Conservation (phyloP, 169 alveolate species). For the Plasmodium chabaudi region DNA sequence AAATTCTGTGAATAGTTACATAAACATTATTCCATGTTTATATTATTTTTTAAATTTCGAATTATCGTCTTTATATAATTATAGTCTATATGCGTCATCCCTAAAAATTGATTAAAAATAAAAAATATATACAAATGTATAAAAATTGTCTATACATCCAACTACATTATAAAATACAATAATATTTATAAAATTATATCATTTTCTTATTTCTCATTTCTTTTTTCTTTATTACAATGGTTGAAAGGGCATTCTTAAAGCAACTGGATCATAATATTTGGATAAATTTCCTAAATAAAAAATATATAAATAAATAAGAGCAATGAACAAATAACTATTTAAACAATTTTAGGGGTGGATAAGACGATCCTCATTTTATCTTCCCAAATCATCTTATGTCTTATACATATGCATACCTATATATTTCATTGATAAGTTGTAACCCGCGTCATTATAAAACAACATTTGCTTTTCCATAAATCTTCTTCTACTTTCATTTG, state of each 20-base stretch:
- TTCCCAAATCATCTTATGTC: not conserved
- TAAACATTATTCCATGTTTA: too few relatives aligned
- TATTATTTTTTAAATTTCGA: too few relatives aligned
- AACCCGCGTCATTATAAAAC: constrained; percentile 67
- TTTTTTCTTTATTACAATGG: constrained; percentile 49
- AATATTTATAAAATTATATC: too few relatives aligned
- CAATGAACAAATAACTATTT: too few relatives aligned
- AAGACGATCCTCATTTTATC: not conserved
- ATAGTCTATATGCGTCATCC: constrained; percentile 66
- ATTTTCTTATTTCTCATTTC: not conserved
- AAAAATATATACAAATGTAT: not conserved
- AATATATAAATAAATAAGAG: not conserved
- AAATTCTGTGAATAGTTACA: too few relatives aligned
- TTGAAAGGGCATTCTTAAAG: constrained; percentile 63
- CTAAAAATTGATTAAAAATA: constrained; percentile 18
- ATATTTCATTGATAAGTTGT: constrained; percentile 67
- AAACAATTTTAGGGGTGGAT: not conserved
- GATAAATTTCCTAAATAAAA: constrained; percentile 59
- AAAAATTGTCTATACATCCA: too few relatives aligned
- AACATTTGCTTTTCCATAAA: constrained; percentile 75
- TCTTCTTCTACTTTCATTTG: constrained; percentile 74
- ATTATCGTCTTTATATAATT: not conserved
- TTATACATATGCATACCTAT: constrained; percentile 32
- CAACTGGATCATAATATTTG: constrained; percentile 73
- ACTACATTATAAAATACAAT: too few relatives aligned